Percentiles rank a stretch among this genome's conserved stretches.
Evolutionary conservation across 768 basidiomycete species (phyloP).

Genomic region (Termitomyces sp.): DNA sequence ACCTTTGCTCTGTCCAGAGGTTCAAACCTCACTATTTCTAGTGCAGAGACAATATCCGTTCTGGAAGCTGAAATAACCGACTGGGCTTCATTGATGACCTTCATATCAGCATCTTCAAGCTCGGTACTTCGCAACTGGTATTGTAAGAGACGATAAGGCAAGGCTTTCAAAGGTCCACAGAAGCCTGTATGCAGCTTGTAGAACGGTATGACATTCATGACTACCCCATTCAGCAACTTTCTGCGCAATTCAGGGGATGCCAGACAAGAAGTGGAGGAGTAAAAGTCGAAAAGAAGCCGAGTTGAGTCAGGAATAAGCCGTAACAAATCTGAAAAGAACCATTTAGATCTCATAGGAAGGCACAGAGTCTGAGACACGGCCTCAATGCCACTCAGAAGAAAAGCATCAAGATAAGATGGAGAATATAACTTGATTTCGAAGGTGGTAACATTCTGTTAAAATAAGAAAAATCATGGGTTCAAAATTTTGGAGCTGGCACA

Average conservation of each 20-base stretch:
- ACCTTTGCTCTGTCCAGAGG: constrained; percentile 26
- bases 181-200: constrained; percentile 22
- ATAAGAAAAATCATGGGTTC: not conserved
- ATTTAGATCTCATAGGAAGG: constrained; percentile 37
- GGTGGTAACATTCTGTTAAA: constrained; percentile 17
- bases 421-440: constrained; percentile 25
- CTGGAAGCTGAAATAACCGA: constrained; percentile 18
- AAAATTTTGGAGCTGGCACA: not conserved
- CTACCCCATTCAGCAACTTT: constrained; percentile 33
- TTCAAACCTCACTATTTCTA: constrained; percentile 33
- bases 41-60: constrained; percentile 28
- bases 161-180: constrained; percentile 23
- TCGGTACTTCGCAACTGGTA: constrained; percentile 35
- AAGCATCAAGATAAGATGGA: constrained; percentile 34
- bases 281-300: constrained; percentile 35
- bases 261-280: constrained; percentile 32
- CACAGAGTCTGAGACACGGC: constrained; percentile 35
- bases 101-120: constrained; percentile 30
- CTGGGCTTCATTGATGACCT: constrained; percentile 16
- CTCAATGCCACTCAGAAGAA: constrained; percentile 42
- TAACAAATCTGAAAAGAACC: constrained; percentile 44
- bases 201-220: constrained; percentile 25
- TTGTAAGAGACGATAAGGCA: constrained; percentile 34
- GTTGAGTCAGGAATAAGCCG: constrained; percentile 34
- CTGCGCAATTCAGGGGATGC: constrained; percentile 27